Evolutionary conservation across 148 eudicot genomes (phyloP), one percentile per base, ranked within the genome.

Genomic region (Spergularia bocconei): DNA sequence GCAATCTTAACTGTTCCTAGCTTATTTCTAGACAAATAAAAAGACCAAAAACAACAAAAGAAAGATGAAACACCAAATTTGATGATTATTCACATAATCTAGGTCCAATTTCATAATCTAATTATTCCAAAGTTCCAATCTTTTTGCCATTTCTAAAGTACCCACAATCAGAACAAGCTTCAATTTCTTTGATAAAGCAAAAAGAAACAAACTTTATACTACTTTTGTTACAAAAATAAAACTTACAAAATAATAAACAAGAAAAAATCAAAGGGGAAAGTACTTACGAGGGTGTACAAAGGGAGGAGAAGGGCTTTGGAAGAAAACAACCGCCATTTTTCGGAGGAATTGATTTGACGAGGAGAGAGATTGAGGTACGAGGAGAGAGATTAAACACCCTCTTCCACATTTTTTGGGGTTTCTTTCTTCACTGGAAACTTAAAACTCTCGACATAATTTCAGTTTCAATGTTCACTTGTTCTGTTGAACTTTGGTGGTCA

Each of bases 261-360:
- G 41, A 11, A 36, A 3, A 48, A 29, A 39, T 41, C 6, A 59
- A 52, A 29, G 63, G 62, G 51, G 73, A 57, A 50, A 63, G 66
- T 62, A 67, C 3, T 8, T 79, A 90, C 91, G 90, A 76, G 77
- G 71, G 74, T 53, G 50, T 79, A 44, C 52, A 84, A 75, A 68
- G 75, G 57, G 75, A 7, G 75, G 61, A 55, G 53, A 38, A 56
- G 6, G 6, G 65, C 20, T 13, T 75, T 66, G 36, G 13, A 76
- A 75, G 15, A 63, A 39, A 70, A 69, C 52, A 63, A 69, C 25
- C 36, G 33, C 48, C 63, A 71, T 79, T 80, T 41, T 52, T 75
- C 38, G 81, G 81, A 56, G 74, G 62, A 29, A n/a, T 71, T 38
- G 80, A 75, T 80, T 78, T 84, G 77, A 82, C 50, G 7, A 82